These are phyloP conservation scores for Gelatoporia subvermispora DNA, from an alignment of 768 basidiomycete species.

Conservation along the genomic window DNA sequence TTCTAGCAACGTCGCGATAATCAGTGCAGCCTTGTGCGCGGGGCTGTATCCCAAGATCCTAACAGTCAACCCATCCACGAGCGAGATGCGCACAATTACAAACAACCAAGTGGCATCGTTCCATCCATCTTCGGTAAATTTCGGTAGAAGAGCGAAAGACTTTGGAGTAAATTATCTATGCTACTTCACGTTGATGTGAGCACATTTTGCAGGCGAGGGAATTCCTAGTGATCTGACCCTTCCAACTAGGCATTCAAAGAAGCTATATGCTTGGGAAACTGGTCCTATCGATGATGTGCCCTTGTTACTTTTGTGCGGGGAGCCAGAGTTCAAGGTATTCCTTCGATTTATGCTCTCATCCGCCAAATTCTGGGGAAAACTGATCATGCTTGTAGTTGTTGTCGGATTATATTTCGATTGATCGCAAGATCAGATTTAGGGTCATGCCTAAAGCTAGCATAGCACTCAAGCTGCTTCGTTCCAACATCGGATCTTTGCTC, in stretches of 20 bases:
- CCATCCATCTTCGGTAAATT: slow-evolving; percentile 93
- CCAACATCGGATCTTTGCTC: slow-evolving; percentile 53
- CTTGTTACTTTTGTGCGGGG: slow-evolving; percentile 82
- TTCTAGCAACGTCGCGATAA: slow-evolving; percentile 54
- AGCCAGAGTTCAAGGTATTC: slow-evolving; percentile 78
- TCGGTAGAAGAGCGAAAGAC: slow-evolving; percentile 59
- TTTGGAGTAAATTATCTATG: slow-evolving; percentile 70
- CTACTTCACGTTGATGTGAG: slow-evolving; percentile 88
- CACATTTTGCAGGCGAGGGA: background rate
- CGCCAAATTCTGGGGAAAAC: background rate
- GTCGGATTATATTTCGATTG: slow-evolving; percentile 68
- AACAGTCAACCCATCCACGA: slow-evolving; percentile 49
- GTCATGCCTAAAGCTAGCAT: slow-evolving; percentile 66
- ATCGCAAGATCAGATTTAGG: slow-evolving; percentile 79
- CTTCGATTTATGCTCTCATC: background rate
- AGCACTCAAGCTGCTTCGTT: slow-evolving; percentile 77
- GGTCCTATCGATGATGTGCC: slow-evolving; percentile 83
- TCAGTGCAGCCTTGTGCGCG: slow-evolving; percentile 80
- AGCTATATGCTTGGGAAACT: slow-evolving; percentile 90
- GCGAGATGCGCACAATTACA: slow-evolving; percentile 70
- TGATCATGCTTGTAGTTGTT: slow-evolving; percentile 44
- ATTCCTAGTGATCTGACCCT: slow-evolving; percentile 12
- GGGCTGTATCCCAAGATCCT: slow-evolving; percentile 92
- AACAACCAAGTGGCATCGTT: slow-evolving; percentile 78
- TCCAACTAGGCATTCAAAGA: slow-evolving; percentile 80